Percentiles rank a stretch among this genome's conserved stretches.
phyloP scores from a whole-genome alignment of 2,329 filamentous ascomycete species.

The Venturia effusa region DNA sequence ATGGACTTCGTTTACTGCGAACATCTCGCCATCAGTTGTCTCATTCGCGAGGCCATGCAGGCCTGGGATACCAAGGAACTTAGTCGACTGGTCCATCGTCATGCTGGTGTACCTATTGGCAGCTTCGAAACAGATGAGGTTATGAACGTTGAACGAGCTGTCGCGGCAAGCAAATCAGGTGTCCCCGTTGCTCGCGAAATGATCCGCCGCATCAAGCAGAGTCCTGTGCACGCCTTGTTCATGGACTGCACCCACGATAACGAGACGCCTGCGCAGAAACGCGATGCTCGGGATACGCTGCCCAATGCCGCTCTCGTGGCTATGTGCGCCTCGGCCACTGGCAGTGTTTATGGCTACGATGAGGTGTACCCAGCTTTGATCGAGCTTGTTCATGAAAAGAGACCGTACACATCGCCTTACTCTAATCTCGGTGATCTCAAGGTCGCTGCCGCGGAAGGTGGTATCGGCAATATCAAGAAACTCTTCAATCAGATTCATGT shows the following conservation, averaged over 20 bases:
- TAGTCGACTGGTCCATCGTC: slow-evolving; percentile 82
- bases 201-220: slow-evolving; percentile 73
- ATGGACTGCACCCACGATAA: slow-evolving; percentile 99
- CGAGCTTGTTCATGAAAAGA: slow-evolving; percentile 84
- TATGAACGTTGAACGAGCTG: slow-evolving; percentile 45
- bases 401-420: slow-evolving; percentile 69
- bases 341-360: slow-evolving; percentile 96
- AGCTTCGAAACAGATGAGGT: slow-evolving; percentile 94
- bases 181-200: slow-evolving; percentile 44
- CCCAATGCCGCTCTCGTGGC: slow-evolving; percentile 88
- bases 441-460: slow-evolving; percentile 60
- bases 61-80: slow-evolving; percentile 92
- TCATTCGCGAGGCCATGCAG: slow-evolving; percentile 97
- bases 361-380: slow-evolving; percentile 89
- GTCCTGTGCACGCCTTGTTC: slow-evolving; percentile 83
- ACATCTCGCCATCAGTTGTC: slow-evolving; percentile 75
- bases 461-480: slow-evolving; percentile 85
- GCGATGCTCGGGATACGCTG: slow-evolving; percentile 85
- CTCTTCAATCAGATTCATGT: slow-evolving; percentile 90
- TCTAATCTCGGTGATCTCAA: slow-evolving; percentile 50
- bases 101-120: slow-evolving; percentile 88
- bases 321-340: slow-evolving; percentile 91
- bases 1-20: slow-evolving; percentile 96
- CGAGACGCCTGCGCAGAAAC: slow-evolving; percentile 87
- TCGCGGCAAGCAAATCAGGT: slow-evolving; percentile 20